phyloP scores from a whole-genome alignment of 2,329 filamentous ascomycete genomes.

The Intubia oerlemansii region DNA sequence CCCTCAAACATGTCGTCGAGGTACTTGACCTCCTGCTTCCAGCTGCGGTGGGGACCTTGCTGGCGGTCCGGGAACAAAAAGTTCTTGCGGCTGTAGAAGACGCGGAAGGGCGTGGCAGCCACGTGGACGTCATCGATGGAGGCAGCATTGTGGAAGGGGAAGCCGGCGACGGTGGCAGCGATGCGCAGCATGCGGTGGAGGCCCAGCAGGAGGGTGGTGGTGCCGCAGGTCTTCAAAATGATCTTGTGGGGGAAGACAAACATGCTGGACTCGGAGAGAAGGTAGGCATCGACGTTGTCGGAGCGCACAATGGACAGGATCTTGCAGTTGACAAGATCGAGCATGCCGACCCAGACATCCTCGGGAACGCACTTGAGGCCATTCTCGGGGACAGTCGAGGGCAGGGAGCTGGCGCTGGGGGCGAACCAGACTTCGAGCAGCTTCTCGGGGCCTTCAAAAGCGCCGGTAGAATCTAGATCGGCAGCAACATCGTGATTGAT shows the following conservation, averaged over 20 bases:
- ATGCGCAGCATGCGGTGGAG: conserved; percentile 84
- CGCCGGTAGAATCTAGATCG: conserved; percentile 85
- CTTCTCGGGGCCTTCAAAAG: conserved; percentile 97
- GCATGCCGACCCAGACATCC: conserved; percentile 86
- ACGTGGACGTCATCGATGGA: conserved; percentile 45
- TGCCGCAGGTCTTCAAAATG: conserved; percentile 95
- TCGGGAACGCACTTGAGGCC: conserved; percentile 72
- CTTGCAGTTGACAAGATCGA: conserved; percentile 97
- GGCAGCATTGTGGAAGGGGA: conserved; percentile 54
- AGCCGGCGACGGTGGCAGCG: conserved; percentile 71
- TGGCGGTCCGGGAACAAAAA: conserved; percentile 92
- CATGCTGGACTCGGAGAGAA: conserved; percentile 98
- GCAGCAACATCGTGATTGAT: conserved; percentile 92
- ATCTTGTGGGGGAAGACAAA: conserved; percentile 99
- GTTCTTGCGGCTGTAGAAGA: conserved; percentile 99
- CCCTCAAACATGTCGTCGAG: conserved; percentile 80
- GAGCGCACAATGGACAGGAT: conserved; percentile 86
- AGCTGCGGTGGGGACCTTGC: conserved; percentile 85
- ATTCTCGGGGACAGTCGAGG: conserved; percentile 44
- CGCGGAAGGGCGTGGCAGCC: conserved; percentile 74
- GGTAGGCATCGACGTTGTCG: conserved; percentile 85
- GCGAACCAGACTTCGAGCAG: conserved; percentile 97
- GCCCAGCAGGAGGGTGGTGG: conserved; percentile 78
- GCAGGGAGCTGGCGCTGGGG: conserved; percentile 51
- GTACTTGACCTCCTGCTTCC: conserved; percentile 86